Percentiles rank a stretch among this genome's conserved stretches.
Evolutionary conservation across 345 rosid genomes (phyloP).

Genomic region (Laguncularia racemosa): DNA sequence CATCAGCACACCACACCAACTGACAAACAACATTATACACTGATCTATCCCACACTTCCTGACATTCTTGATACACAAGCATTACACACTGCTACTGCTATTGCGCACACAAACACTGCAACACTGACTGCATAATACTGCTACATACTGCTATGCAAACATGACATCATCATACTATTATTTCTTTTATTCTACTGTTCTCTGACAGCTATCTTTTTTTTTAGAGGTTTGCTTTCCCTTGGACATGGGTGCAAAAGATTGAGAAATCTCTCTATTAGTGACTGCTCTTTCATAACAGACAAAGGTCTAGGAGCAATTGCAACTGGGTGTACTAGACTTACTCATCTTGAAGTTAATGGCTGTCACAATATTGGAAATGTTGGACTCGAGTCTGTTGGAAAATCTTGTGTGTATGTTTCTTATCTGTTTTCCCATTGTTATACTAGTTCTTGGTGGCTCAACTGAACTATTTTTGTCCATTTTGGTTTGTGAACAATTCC

Average conservation of each 20-base stretch:
- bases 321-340: constrained; percentile 62
- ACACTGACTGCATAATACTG: too few species aligned
- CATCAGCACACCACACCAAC: too few species aligned
- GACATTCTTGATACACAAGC: too few species aligned
- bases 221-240: constrained; percentile 73
- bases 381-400: constrained; percentile 79
- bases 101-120: too few species aligned
- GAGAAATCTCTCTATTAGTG: constrained; percentile 64
- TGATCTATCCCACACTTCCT: too few species aligned
- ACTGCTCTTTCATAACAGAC: constrained; percentile 75
- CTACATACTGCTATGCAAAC: too few species aligned
- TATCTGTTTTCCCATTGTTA: background rate
- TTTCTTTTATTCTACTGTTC: too few species aligned
- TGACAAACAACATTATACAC: too few species aligned
- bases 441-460: too few species aligned
- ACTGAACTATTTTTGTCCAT: too few species aligned
- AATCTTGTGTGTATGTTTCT: constrained; percentile 58
- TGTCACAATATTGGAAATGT: constrained; percentile 80
- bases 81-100: too few species aligned
- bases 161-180: too few species aligned
- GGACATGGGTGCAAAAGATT: constrained; percentile 80
- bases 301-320: constrained; percentile 79
- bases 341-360: constrained; percentile 85
- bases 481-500: background rate
- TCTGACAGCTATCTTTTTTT: constrained; percentile 8